These are phyloP conservation scores for Fusarium keratoplasticum DNA, from an alignment of 2,329 filamentous ascomycete species.

Conservation along the genomic window DNA sequence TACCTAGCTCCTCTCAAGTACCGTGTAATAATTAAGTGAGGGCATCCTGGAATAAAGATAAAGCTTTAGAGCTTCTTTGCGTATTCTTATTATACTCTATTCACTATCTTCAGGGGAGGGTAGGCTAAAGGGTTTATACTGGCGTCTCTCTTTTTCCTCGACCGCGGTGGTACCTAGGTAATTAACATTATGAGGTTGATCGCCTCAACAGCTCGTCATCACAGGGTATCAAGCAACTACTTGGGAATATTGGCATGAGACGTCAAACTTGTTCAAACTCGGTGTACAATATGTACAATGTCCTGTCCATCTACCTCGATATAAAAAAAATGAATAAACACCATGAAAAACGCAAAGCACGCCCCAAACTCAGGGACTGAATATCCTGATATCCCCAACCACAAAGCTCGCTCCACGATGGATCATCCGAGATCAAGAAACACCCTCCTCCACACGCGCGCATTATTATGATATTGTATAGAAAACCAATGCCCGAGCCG, in stretches of 20 bases:
- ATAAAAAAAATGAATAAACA: conserved; percentile 34
- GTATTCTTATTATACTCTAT: background rate
- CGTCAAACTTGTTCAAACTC: conserved; percentile 39
- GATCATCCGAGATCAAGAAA: conserved; percentile 19
- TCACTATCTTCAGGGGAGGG: background rate
- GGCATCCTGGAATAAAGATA: background rate
- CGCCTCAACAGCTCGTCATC: background rate
- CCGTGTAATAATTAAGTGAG: background rate
- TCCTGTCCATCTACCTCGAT: conserved; percentile 29
- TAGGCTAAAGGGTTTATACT: background rate
- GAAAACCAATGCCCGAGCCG: conserved; percentile 18
- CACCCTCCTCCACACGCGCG: conserved; percentile 17
- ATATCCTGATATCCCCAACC: conserved; percentile 15
- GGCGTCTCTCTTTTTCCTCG: background rate
- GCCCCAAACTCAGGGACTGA: conserved; percentile 14
- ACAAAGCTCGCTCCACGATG: conserved; percentile 25
- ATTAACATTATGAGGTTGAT: background rate
- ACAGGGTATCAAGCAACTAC: background rate
- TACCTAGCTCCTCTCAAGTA: background rate
- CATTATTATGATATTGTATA: conserved; percentile 43
- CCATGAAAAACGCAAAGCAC: conserved; percentile 20
- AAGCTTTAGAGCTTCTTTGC: background rate
- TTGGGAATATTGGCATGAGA: background rate
- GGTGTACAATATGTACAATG: conserved; percentile 41
- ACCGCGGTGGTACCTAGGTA: background rate